Base-by-base conservation (phyloP, 2,329 filamentous ascomycete species). In the Bipolaris zeicola region DNA sequence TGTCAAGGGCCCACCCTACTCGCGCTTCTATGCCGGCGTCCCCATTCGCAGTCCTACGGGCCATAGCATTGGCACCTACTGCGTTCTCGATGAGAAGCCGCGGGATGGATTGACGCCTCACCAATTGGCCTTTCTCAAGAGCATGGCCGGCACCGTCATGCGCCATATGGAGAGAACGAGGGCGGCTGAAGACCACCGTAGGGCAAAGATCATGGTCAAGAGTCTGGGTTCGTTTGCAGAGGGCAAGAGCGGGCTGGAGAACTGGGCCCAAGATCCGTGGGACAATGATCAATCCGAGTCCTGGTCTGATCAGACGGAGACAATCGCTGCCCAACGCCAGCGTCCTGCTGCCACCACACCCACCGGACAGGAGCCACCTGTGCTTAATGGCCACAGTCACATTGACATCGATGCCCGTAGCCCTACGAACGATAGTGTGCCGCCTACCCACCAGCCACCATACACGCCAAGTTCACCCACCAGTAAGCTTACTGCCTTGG, bases 101-200 rank as follows among this genome's bases (percentile, higher is more conserved):
- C 81, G 84, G 13, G 65, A 81, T 39, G 82, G 81, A 0, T 65
- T 89, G 16, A 75, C 74, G 10, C 65, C 76, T 0, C 77, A 77
- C 7, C 81, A 86, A 47, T 59, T 82, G 1, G 76, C 79, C 20
- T 87, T 85, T 46, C 75, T 89, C 68, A 79, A 82, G 41, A 85
- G 85, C 38, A 79, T 88, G 72, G 70, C 71, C 0, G 75, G 76
- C 16, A 82, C 85, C 3, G 78, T 86, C 4, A 85, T 87, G 76
- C 81, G 86, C 36, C 86, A 89, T 55, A 70, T 90, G 7, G 85
- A 87, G 72, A 83, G 79, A 77, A 83, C 77, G 42, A 79, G 80
- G 60, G 80, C 77, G 58, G 81, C 75, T 50, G 82, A 79, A 52
- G 84, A 81, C 62, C 83, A 81, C 62, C 81, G 77, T 64, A 80